Conservation (phyloP, 345 rosid genomes). For the Gossypium bickii region DNA sequence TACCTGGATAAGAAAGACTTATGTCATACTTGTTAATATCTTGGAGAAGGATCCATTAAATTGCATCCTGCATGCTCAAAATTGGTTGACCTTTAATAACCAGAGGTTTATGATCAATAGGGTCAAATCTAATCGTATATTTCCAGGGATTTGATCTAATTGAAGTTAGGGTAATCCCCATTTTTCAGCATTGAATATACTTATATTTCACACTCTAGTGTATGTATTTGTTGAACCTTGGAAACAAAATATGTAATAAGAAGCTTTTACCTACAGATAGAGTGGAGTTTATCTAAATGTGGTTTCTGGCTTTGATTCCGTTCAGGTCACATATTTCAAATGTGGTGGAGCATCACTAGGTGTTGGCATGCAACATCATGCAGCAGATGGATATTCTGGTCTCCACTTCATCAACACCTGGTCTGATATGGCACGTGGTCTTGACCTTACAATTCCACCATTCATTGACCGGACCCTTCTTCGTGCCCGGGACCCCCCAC, state of each 20-base stretch:
- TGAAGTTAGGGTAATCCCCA: not conserved
- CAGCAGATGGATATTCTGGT: constrained; percentile 91
- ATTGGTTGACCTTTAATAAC: not conserved
- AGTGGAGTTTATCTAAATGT: not conserved
- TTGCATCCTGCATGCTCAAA: no score
- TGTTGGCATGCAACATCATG: constrained; percentile 96
- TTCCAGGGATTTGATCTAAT: not conserved
- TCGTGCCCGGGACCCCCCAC: constrained; percentile 87
- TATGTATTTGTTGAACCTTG: not conserved
- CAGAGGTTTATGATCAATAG: not conserved
- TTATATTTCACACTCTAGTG: not conserved
- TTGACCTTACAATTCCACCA: constrained; percentile 60
- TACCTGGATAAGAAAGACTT: not conserved
- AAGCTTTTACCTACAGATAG: no score
- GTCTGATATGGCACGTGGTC: constrained; percentile 94
- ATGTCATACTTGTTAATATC: not conserved
- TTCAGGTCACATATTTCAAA: constrained; percentile 77
- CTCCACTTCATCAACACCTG: constrained; percentile 90
- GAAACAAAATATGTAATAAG: not conserved
- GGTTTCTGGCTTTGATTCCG: not conserved
- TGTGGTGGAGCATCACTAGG: constrained; percentile 98
- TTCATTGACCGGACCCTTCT: constrained; percentile 82
- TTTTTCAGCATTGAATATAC: not conserved
- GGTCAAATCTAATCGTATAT: not conserved
- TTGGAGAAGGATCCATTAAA: no score